Conservation (phyloP, 2,329 filamentous ascomycete species). For the Aspergillus puulaauensis region DNA sequence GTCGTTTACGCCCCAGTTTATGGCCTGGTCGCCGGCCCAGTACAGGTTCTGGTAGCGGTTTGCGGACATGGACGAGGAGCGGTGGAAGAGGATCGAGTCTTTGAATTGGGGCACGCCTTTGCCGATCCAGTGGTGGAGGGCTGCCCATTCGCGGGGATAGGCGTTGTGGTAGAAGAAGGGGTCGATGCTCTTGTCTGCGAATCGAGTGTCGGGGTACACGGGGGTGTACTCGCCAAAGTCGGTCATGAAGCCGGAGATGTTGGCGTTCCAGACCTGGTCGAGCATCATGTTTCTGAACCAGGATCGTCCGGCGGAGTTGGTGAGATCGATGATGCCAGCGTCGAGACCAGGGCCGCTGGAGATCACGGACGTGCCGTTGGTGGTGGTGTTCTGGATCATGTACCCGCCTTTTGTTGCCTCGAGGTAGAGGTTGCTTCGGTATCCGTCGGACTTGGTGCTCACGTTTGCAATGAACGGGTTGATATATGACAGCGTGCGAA, state of each 20-base stretch:
- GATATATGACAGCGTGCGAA: not conserved
- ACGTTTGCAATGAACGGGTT: not conserved
- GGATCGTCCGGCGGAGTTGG: not conserved
- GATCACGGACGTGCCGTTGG: not conserved
- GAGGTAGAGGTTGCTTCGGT: not conserved
- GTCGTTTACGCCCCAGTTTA: not conserved
- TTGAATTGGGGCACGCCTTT: not conserved
- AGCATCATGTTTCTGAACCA: not conserved
- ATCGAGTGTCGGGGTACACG: not conserved
- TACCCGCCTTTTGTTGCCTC: not conserved
- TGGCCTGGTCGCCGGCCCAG: not conserved
- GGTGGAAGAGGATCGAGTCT: not conserved
- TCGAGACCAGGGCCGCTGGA: not conserved
- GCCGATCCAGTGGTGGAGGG: not conserved
- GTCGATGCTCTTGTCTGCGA: not conserved
- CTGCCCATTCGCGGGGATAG: not conserved
- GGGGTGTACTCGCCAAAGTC: not conserved
- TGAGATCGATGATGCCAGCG: not conserved
- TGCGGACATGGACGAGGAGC: not conserved
- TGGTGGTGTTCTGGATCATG: not conserved
- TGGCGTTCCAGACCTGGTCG: not conserved
- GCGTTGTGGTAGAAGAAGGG: not conserved
- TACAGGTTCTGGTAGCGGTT: not conserved
- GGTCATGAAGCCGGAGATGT: not conserved
- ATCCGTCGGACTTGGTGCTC: not conserved